Evolutionary conservation across 1,284 basidiomycete genomes (phyloP), one percentile per base, ranked within the genome.

Genomic region (Fistulina hepatica): DNA sequence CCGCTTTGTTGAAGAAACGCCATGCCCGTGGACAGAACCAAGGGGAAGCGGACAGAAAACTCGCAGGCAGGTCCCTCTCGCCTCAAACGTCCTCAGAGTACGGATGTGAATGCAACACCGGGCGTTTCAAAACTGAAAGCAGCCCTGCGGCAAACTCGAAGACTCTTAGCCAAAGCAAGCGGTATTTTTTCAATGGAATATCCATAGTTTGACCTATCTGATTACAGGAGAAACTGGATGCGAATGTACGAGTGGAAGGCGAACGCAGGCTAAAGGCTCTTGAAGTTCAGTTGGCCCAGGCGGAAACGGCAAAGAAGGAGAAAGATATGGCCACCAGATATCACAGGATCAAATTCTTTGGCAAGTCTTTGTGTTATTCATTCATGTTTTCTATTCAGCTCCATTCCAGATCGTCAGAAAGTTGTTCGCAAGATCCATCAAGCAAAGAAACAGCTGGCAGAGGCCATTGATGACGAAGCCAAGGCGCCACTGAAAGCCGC

Each of bases 331-430:
- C 85, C 0, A 59, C 69, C 30, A 72, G 71, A 46, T 93, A 93
- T 56, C 89, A 90, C 51, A 85, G 76, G 59, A 64, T 89, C 52
- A 92, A 89, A 57, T 92, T 92, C 61, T 92, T 92, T 47, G 88
- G 86, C 86, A 46, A 45, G 76, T 62, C 22, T 20, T 21, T 32
- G 6, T 20, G 23, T 22, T 28, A 7, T 15, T 12, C 6, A 7
- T 28, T 25, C 8, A 33, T 20, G 21, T 11, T 12, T 9, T 21
- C 19, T 17, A 23, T 21, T 28, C 17, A 26, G 35, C 34, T 22
- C 25, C 20, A 21, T 27, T 43, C 21, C 39, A 86, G 88, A 92
- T 58, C 74, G 84, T 32, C 76, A 85, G 60, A 92, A 92, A 53
- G 71, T 90, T 8, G 50, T 69, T 5, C 73, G 89, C 17, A 81